Evolutionary conservation across 345 rosid species (phyloP), one percentile per base, ranked within the genome.

Genomic region (Laguncularia racemosa): DNA sequence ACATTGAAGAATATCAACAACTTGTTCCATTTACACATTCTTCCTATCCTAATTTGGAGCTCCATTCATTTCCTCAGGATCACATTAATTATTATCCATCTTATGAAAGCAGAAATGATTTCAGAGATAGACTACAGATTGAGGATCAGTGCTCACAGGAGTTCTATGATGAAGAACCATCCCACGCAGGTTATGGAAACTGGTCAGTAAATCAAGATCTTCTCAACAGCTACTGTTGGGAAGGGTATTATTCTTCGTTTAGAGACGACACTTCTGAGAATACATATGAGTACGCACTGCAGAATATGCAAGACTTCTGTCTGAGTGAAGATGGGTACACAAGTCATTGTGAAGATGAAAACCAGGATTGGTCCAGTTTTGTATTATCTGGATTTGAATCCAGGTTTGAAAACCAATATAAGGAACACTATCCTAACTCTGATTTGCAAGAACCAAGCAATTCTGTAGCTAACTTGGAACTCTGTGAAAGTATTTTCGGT

Each of bases 401-500:
- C 50, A 73, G 77, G 68, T 50, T 65, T 23, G 73, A 58, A 28
- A 46, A 44, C 48, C 45, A 16, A 16, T 56, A 45, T 26, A 67
- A 61, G 46, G 65, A 44, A 13, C 52, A 40, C 45, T 12, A 51
- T 10, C 17, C n/a, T 33, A 19, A 48, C 44, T 15, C 43, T 54
- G 18, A 52, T 7, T 9, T 47, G 56, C 58, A 50, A 61, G 75
- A 64, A 52, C 52, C 40, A 11, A 46, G 46, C 16, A 44, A 53
- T 33, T 46, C 58, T 49, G 38, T 12, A 8, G 59, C 73, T 50
- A 68, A 62, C 18, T 4, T 51, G 18, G 65, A 43, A 20, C 14
- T 61, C 45, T 69, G 52, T 19, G 71, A 66, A 64, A 60, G 65
- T 44, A 50, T 73, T 21, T 71, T 69, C 3, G 67, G 73, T 64